Base-by-base conservation (phyloP, 2,329 filamentous ascomycete genomes). In the Calycina marina region DNA sequence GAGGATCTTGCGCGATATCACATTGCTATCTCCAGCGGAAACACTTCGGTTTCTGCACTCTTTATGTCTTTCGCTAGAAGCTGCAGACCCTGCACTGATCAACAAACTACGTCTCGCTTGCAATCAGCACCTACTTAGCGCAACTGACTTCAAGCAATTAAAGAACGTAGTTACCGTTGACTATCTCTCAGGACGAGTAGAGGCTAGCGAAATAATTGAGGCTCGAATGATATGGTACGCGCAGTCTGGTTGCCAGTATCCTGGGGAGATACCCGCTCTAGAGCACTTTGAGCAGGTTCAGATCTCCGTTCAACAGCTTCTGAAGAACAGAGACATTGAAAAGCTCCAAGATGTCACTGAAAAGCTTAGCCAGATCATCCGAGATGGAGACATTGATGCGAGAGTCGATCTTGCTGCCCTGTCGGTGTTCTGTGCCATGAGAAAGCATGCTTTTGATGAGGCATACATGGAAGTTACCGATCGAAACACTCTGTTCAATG, bases 381-480 rank as follows among this genome's bases (percentile, higher is more conserved):
- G 30, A 18, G 25, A 34, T 13, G 25, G 35, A 9, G 24, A 12
- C 16, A 51, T 65, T 14, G 61, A 68, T 43, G 44, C 61, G 9
- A 58, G 60, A 32, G 55, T 61, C 1, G 71, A 77, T 40, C 59
- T 74, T 5, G 56, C 73, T 33, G 61, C 64, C 1, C 58, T 76
- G 30, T 59, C 67, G 2, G 57, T 72, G 33, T 72, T 76, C 46
- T 71, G 64, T 35, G 61, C 66, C 1, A 58, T 69, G 12, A 58
- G 69, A 14, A 67, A 65, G 43, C 58, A 60, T 5, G 70, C 65
- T 0, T 63, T 75, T 28, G 68, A 75, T 35, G 70, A 77, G 37
- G 66, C 74, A 0, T 75, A 73, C 44, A 55, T 69, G n/a, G 71
- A 76, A 47, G 66, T 72, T 1, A 69, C 65, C 0, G 71, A 76